Base-by-base conservation (phyloP, 108 stramenopile species). In the Nitzschia putrida region DNA sequence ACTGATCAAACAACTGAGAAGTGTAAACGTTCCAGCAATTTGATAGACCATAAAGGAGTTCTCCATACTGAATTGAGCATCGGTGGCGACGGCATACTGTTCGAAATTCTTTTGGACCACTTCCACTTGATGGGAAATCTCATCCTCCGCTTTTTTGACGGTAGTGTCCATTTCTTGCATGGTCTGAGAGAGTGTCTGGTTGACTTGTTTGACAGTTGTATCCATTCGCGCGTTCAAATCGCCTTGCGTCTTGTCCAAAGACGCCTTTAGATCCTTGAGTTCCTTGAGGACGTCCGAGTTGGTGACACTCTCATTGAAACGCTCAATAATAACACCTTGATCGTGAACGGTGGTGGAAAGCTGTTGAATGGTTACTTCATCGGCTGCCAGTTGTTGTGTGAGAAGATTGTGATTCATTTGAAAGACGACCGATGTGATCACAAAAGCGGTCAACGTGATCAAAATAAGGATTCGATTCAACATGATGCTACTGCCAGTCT, bases 21-120 rank as follows among this genome's bases (percentile, higher is more conserved):
- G 40, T 12, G 94, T 93, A 72, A 97, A 94, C 8, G 92, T 94
- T 37, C 96, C 96, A 2, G 96, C 96, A 0, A 97, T 64, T 67
- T 94, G 92, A 64, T 91, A 97, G 0, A 94, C 77, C 92, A 97
- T 95, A 80, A 97, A 97, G 29, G 81, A 78, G 74, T 97, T 97
- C 78, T 97, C 96, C 51, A 89, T 81, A 20, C 83, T 87, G 68
- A 97, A 97, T 78, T 94, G 96, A 74, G 92, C 87, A 63, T 95
- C 85, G 8, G 96, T 97, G 13, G 80, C 71, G 0, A 81, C 57
- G 18, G 87, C 86, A 67, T 90, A 91, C 13, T 81, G 56, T 14
- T 85, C 69, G 51, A 90, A 86, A 57, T 94, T 89, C 24, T 71
- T 70, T 57, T 90, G 83, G 45, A 91, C 84, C 44, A 57, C 68